A percentile compares a stretch with the other conserved stretches of the same genome.
Conservation (phyloP, 345 rosid genomes). For the Eutrema heterophyllum region DNA sequence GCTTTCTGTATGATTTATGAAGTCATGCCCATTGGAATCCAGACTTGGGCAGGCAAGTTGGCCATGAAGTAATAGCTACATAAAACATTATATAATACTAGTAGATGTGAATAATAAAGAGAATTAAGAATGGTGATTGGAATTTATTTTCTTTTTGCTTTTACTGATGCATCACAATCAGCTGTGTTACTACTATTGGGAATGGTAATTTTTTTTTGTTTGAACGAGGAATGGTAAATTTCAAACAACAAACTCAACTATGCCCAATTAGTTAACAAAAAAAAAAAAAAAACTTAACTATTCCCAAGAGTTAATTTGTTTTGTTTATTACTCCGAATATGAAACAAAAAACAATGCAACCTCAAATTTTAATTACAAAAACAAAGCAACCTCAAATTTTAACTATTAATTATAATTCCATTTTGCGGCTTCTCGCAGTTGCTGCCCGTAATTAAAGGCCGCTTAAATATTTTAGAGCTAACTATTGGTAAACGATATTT, state of each 20-base stretch:
- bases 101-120: not conserved
- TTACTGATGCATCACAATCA: not conserved
- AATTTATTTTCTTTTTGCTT: not conserved
- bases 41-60: conserved; percentile 21
- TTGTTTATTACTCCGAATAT: too few species aligned
- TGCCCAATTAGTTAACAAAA: too few species aligned
- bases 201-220: too few species aligned
- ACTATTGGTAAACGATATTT: not conserved
- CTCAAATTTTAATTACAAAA: too few species aligned
- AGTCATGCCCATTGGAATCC: conserved; percentile 16
- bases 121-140: not conserved
- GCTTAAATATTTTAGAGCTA: not conserved
- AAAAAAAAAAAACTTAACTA: too few species aligned
- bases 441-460: not conserved
- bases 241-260: not conserved
- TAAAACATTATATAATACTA: not conserved
- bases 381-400: too few species aligned
- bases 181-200: not conserved
- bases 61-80: conserved; percentile 17
- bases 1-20: not conserved
- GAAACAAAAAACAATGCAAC: too few species aligned
- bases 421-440: not conserved
- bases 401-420: not conserved
- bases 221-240: conserved; percentile 1
- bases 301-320: too few species aligned